Evolutionary conservation across 257 asterid genomes (phyloP).

Genomic region (Solanum okadae): DNA sequence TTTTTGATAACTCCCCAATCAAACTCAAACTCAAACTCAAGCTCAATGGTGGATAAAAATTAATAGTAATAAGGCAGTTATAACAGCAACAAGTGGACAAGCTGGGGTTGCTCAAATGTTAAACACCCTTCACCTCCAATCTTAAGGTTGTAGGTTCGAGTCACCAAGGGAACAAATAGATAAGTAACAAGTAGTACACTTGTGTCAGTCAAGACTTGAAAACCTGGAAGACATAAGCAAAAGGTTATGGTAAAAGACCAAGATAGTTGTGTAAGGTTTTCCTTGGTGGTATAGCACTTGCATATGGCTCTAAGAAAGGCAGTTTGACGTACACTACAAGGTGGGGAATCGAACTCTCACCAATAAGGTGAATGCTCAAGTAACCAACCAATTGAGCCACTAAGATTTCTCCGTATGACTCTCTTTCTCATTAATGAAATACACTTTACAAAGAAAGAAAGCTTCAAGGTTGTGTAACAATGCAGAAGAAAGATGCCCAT

Average conservation of each 20-base stretch:
- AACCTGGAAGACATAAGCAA: neutral
- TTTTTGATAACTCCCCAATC: neutral
- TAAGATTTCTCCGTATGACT: neutral
- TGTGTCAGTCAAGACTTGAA: neutral
- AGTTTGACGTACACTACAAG: neutral
- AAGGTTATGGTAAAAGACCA: neutral
- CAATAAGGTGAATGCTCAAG: neutral
- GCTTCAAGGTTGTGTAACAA: neutral
- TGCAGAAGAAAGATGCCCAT: neutral
- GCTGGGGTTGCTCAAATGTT: neutral
- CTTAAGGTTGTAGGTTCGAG: neutral
- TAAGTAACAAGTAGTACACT: neutral
- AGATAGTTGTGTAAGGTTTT: neutral
- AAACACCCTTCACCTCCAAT: neutral
- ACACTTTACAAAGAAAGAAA: neutral
- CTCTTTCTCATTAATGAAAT: neutral
- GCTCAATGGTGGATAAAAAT: neutral
- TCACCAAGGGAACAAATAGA: neutral
- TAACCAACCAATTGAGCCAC: neutral
- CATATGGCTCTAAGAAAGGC: neutral
- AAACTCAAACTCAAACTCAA: neutral
- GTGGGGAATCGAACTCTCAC: neutral
- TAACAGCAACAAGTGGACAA: neutral
- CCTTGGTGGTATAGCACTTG: neutral
- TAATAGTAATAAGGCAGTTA: neutral